phyloP scores from a whole-genome alignment of 805 yeast species.

The Wickerhamiella brachini region DNA sequence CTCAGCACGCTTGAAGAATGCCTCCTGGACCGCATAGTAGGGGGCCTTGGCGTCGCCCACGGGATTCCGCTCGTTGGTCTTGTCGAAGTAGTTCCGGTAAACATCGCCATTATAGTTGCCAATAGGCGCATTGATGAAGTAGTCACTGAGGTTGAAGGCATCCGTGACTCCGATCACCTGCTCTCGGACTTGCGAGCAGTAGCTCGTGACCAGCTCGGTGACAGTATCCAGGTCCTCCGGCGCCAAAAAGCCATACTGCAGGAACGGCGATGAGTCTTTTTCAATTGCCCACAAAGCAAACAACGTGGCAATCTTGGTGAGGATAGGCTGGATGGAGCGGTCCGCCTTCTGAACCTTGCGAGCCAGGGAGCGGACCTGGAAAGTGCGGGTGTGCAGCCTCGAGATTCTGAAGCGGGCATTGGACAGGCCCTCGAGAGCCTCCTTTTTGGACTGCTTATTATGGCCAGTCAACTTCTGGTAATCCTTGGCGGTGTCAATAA shows the following conservation, averaged over 20 bases:
- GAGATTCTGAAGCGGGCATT: constrained; percentile 30
- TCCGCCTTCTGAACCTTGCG: constrained; percentile 9
- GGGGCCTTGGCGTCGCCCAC: constrained; percentile 37
- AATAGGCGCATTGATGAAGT: constrained; percentile 61
- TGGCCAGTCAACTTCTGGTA: constrained; percentile 13
- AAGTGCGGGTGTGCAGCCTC: constrained; percentile 27
- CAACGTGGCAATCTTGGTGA: constrained; percentile 13
- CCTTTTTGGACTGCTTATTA: constrained; percentile 12
- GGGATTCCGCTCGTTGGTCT: constrained; percentile 40
- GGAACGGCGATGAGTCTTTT: constrained; percentile 53
- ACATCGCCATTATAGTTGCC: constrained; percentile 73
- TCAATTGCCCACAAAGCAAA: constrained; percentile 57
- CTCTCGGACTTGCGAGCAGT: constrained; percentile 41
- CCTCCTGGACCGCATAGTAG: constrained; percentile 27
- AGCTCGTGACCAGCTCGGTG: constrained; percentile 30
- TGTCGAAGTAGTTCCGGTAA: constrained; percentile 56
- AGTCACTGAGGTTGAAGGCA: constrained; percentile 67
- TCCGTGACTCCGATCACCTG: constrained; percentile 68
- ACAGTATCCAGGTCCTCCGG: constrained; percentile 32
- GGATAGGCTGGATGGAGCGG: constrained; percentile 8
- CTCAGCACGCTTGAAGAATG: constrained; percentile 19
- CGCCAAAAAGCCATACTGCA: constrained; percentile 44
- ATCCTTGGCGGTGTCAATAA: constrained; percentile 23
- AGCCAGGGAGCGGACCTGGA: constrained; percentile 24
- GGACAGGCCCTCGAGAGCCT: constrained; percentile 28